phyloP scores from a whole-genome alignment of 352 stramenopile species.

The Phytopythium montanum region DNA sequence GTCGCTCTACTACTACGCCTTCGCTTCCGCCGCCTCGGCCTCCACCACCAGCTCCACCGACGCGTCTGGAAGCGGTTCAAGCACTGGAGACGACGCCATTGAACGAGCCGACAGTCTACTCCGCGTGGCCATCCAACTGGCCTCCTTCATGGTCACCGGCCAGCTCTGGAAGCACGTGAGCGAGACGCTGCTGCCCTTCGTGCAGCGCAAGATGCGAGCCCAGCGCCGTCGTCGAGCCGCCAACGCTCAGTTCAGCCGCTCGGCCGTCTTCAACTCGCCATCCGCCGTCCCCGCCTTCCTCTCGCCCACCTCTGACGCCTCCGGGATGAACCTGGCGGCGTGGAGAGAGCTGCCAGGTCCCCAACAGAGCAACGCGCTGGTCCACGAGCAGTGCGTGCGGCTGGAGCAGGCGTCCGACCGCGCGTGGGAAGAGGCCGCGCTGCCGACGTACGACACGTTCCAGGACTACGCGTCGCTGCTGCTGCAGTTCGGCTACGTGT shows the following conservation, averaged over 20 bases:
- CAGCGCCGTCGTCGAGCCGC: slow-evolving; percentile 54
- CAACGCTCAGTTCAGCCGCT: slow-evolving; percentile 60
- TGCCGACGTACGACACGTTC: slow-evolving; percentile 93
- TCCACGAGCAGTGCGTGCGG: slow-evolving; percentile 75
- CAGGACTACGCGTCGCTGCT: slow-evolving; percentile 94
- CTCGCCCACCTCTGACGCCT: slow-evolving; percentile 1
- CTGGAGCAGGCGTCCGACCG: slow-evolving; percentile 76
- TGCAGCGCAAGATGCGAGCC: slow-evolving; percentile 37
- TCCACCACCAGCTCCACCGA: slow-evolving; percentile 7
- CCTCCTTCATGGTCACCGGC: slow-evolving; percentile 92
- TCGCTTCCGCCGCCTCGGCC: slow-evolving; percentile 30
- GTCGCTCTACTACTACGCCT: slow-evolving; percentile 96
- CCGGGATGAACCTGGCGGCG: slow-evolving; percentile 15
- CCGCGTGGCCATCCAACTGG: slow-evolving; percentile 89
- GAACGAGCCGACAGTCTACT: slow-evolving; percentile 58
- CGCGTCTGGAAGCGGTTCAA: not conserved
- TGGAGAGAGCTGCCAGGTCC: not conserved
- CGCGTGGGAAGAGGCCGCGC: slow-evolving; percentile 89
- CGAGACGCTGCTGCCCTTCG: slow-evolving; percentile 85
- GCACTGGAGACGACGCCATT: not conserved
- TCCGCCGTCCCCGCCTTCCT: slow-evolving; percentile 10
- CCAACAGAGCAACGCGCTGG: slow-evolving; percentile 45
- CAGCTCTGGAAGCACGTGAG: slow-evolving; percentile 93
- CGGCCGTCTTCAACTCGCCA: slow-evolving; percentile 48
- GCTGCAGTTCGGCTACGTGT: slow-evolving; percentile 95